phyloP scores from a whole-genome alignment of 2,329 filamentous ascomycete genomes.

The Pseudopyrenochaeta lycopersici region DNA sequence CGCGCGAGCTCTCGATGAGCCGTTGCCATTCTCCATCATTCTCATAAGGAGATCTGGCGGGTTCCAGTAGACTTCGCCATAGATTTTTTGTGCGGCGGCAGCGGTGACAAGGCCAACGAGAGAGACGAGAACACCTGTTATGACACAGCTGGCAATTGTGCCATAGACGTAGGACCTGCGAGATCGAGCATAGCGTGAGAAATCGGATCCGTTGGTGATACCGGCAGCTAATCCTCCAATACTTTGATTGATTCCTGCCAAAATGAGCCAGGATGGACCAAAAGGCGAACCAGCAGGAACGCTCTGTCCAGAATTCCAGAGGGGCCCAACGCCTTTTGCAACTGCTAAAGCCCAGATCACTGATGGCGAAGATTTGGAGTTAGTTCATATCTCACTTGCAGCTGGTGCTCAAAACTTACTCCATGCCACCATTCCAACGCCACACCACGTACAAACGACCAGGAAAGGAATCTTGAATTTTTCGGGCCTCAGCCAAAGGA shows the following conservation, averaged over 20 bases:
- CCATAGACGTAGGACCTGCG: conserved; percentile 51
- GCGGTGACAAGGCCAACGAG: conserved; percentile 56
- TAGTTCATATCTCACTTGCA: no score
- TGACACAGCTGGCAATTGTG: conserved; percentile 51
- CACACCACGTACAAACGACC: conserved; percentile 55
- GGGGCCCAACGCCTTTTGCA: conserved; percentile 55
- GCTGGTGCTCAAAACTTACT: conserved; percentile 19
- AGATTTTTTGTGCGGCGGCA: conserved; percentile 49
- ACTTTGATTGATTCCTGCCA: conserved; percentile 56
- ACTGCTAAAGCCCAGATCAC: conserved; percentile 58
- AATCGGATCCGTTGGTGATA: conserved; percentile 56
- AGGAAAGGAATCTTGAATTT: conserved; percentile 60
- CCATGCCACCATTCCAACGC: conserved; percentile 55
- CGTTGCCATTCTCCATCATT: conserved; percentile 56
- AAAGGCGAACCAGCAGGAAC: conserved; percentile 49
- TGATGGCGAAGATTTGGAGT: no score
- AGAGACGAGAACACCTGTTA: conserved; percentile 53
- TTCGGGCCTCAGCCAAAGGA: conserved; percentile 60
- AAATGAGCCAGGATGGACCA: conserved; percentile 56
- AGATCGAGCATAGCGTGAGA: conserved; percentile 53
- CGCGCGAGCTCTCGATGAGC: conserved; percentile 47
- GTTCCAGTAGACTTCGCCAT: conserved; percentile 44
- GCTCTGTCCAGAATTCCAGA: conserved; percentile 51
- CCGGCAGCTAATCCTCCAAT: conserved; percentile 54
- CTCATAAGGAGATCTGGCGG: conserved; percentile 56